Conservation (phyloP, 2,329 filamentous ascomycete species). For the Diaporthe ilicicola region DNA sequence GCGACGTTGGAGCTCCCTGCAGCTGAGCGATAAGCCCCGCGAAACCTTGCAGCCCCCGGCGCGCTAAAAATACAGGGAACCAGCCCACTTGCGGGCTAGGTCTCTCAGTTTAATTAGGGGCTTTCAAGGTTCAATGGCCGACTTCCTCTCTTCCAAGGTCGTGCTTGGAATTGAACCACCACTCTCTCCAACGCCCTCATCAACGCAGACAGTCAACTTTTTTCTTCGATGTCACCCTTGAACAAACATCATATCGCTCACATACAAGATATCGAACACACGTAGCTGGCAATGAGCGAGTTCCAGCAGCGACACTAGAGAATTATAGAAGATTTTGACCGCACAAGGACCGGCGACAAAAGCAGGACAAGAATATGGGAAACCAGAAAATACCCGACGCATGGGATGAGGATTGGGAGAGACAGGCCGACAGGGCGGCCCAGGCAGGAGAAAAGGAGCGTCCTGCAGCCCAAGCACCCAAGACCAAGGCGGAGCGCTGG, state of each 20-base stretch:
- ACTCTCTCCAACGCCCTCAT: background rate
- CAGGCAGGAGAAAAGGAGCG: conserved; percentile 49
- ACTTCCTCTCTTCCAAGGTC: background rate
- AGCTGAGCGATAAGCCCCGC: conserved; percentile 28
- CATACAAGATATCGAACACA: background rate
- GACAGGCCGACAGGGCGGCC: conserved; percentile 69
- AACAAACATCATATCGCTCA: conserved; percentile 3
- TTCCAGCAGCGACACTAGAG: background rate
- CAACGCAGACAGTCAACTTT: background rate
- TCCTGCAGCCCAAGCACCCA: conserved; percentile 47
- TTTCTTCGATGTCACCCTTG: background rate
- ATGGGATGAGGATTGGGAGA: conserved; percentile 93
- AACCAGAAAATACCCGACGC: conserved; percentile 72
- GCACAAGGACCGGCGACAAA: background rate
- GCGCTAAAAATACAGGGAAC: background rate
- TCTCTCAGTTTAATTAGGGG: background rate
- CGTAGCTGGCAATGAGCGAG: conserved; percentile 9
- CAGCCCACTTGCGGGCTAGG: background rate
- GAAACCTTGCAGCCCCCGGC: conserved; percentile 8
- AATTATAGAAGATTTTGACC: background rate
- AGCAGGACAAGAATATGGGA: conserved; percentile 48
- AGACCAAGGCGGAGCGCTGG: conserved; percentile 79
- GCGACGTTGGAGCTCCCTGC: background rate
- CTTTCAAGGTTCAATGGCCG: background rate
- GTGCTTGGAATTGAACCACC: conserved; percentile 2